These are phyloP conservation scores for Crepidotus variabilis DNA, from an alignment of 768 basidiomycete species.

Conservation along the genomic window DNA sequence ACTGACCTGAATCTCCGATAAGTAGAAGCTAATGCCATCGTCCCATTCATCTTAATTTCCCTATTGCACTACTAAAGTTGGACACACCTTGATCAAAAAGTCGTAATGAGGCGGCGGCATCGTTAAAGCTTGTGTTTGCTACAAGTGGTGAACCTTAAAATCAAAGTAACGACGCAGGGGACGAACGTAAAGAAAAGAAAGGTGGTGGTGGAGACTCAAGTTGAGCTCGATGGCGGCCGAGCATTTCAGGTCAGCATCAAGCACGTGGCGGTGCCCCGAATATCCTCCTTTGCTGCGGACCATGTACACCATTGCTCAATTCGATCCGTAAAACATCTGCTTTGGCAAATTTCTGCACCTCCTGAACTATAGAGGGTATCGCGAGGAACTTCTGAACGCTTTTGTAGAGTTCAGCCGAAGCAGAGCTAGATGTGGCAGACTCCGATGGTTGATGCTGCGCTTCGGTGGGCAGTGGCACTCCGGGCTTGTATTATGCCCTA, in stretches of 20 bases:
- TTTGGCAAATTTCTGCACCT: too few relatives aligned
- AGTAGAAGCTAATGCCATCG: constrained; percentile 66
- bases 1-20: constrained; percentile 90
- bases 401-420: too few relatives aligned
- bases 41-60: neutral
- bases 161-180: constrained; percentile 5
- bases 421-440: too few relatives aligned
- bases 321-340: too few relatives aligned
- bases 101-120: constrained; percentile 97
- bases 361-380: too few relatives aligned
- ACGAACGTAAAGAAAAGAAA: neutral
- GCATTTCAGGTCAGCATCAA: neutral
- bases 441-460: too few relatives aligned
- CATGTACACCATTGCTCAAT: neutral
- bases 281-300: neutral
- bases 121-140: constrained; percentile 9
- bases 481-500: too few relatives aligned
- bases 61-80: neutral
- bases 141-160: constrained; percentile 3
- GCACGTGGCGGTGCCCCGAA: neutral
- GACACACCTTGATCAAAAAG: constrained; percentile 85
- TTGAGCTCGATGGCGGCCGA: neutral
- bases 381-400: too few relatives aligned
- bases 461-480: too few relatives aligned
- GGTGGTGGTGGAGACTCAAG: neutral